Base-by-base conservation (phyloP, 2,329 filamentous ascomycete genomes). In the Anthostomella pinea region DNA sequence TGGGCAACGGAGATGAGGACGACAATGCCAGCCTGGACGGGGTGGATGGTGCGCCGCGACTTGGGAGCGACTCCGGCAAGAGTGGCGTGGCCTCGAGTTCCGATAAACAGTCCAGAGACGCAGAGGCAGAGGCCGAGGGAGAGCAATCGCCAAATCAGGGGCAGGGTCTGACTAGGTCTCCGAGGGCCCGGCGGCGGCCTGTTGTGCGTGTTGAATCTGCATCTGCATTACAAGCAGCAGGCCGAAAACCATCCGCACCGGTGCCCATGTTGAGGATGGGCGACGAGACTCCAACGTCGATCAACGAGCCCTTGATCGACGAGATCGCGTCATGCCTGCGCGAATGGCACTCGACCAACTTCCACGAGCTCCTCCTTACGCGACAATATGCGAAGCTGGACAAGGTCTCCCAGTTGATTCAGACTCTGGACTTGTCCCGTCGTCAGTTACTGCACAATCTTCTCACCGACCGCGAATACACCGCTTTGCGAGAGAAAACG, bases 261-360 rank as follows among this genome's bases (percentile, higher is more conserved):
- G 90, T 98, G 7, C 93, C 93, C 4, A 93, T 97, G 85, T 75
- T 98, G 35, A 95, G 96, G 63, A 91, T 98, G 59, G 93, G 93
- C 40, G 93, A 98, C 57, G 93, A 98, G 68, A 95, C 89, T 2
- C 87, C 90, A 2, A 95, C 88, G 0, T 96, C 89, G 5, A 73
- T 79, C 11, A 82, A 86, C 7, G 94, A 98, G 60, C 93, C 93
- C 3, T 66, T 98, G 43, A 90, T 98, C 16, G 93, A 98, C 64
- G 93, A 98, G 63, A 97, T 98, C 53, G 90, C 93, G 10, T 96
- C 90, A 3, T 98, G 93, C 60, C 68, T 98, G 46, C 81, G 93
- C 52, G 93, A 98, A 73, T 98, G 93, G 94, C 91, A 98, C 66
- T 95, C 93, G 14, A 95, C 90, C 13, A 94, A 96, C 58, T 74